Evolutionary conservation across 2,329 filamentous ascomycete species (phyloP).

Genomic region (Penicillium sclerotigenum): DNA sequence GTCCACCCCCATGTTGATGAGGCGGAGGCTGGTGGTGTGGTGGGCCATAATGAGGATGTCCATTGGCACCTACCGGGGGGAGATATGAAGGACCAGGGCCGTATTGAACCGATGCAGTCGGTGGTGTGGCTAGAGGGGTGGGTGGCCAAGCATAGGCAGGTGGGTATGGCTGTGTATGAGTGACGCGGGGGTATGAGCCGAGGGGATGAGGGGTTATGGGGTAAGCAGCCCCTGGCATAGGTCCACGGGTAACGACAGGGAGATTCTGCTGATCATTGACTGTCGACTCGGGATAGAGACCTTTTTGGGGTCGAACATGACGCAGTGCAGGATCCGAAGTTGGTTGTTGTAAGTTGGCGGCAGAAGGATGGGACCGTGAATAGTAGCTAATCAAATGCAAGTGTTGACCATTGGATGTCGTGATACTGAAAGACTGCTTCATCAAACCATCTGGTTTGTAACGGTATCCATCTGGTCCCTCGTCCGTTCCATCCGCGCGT

Average conservation of each 20-base stretch:
- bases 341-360: conserved; percentile 73
- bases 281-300: conserved; percentile 95
- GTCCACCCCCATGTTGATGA: conserved; percentile 23
- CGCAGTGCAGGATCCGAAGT: conserved; percentile 75
- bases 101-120: conserved; percentile 38
- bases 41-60: conserved; percentile 34
- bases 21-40: conserved; percentile 26
- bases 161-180: conserved; percentile 41
- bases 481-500: conserved; percentile 65
- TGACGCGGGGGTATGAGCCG: conserved; percentile 52
- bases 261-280: conserved; percentile 79
- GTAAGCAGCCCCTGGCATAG: conserved; percentile 58
- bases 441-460: conserved; percentile 97
- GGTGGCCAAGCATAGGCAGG: conserved; percentile 46
- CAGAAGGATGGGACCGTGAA: conserved; percentile 70
- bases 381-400: conserved; percentile 98
- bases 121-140: conserved; percentile 45
- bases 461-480: conserved; percentile 78
- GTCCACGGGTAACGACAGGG: conserved; percentile 75
- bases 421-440: conserved; percentile 99
- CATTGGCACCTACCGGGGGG: conserved; percentile 33
- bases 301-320: conserved; percentile 81
- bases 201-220: conserved; percentile 52
- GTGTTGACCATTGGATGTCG: conserved; percentile 82
- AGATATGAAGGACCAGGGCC: conserved; percentile 32